phyloP scores from a whole-genome alignment of 169 alveolate genomes.

The Toxoplasma gondii region DNA sequence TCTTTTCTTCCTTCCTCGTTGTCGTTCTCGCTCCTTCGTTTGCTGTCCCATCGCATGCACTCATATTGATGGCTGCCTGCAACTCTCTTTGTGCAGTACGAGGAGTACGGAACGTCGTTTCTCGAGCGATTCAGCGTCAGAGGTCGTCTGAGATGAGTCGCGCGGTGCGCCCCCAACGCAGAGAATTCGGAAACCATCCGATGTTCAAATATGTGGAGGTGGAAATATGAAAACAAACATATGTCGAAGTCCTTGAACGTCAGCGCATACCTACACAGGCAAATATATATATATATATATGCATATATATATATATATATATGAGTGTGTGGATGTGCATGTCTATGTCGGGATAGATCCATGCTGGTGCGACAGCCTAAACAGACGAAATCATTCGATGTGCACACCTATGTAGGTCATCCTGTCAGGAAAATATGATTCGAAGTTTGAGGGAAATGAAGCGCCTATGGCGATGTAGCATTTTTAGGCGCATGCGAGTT shows the following conservation, averaged over 20 bases:
- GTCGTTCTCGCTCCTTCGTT: neutral
- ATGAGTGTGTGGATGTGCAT: neutral
- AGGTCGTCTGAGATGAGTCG: conserved; percentile 36
- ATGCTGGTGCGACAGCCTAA: neutral
- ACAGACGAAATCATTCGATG: neutral
- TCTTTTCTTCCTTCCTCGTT: neutral
- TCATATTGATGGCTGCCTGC: neutral
- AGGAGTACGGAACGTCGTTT: conserved; percentile 35
- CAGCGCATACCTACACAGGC: neutral
- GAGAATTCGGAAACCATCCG: neutral
- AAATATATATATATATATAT: neutral
- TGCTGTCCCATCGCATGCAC: neutral
- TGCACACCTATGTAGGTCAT: no score
- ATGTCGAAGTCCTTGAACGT: neutral
- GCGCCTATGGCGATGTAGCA: no score
- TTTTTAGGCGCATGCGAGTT: no score
- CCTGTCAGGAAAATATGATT: no score
- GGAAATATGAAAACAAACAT: neutral
- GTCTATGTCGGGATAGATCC: neutral
- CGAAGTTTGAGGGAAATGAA: no score
- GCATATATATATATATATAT: neutral
- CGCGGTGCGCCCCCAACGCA: neutral
- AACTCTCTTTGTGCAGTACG: conserved; percentile 37
- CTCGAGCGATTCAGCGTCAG: conserved; percentile 52
- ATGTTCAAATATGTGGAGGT: neutral